Evolutionary conservation across 2,329 filamentous ascomycete genomes (phyloP), one percentile per base, ranked within the genome.

Genomic region (Exophiala bonariae): DNA sequence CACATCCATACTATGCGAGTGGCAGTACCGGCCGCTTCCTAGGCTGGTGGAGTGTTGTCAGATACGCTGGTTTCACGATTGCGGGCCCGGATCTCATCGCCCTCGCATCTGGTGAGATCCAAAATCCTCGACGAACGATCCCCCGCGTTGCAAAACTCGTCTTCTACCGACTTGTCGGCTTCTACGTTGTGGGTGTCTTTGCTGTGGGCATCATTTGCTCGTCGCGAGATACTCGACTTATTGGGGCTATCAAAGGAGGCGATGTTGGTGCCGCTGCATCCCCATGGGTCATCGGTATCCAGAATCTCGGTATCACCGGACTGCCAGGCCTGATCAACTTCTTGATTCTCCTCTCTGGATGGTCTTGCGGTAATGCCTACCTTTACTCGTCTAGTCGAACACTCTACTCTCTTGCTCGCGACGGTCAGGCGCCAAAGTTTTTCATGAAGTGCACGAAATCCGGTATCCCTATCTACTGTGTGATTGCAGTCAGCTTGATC

Each of bases 321-420:
- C 77, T 91, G 1, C 83, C 86, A 0, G 82, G 80, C 7, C 77
- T 90, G 45, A 83, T 90, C 67, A 91, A 90, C 63, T 81, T 83
- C 28, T 73, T 89, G 17, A 83, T 91, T 56, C 76, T 90, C 53
- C 83, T 84, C 0, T 86, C 83, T 0, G 85, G 83, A 0, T 85
- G 80, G 70, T 87, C 83, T 0, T 78, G 83, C 1, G 82, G 80
- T 0, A 89, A 88, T 57, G 82, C 85, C 56, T 81, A 79, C 58
- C 68, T 89, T 26, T 79, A 76, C 63, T 71, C 68, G 19, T 71
- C 71, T 8, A 77, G 74, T 5, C 71, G 76, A 44, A 74, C 73
- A 38, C 70, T 80, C 23, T 78, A 76, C 56, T 66, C 65, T 2
- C 64, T 70, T 2, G 66, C 66, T 0, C 63, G 75, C 38, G 75